Evolutionary conservation across 768 basidiomycete genomes (phyloP).

Genomic region (Xerocomellus amylosporus): DNA sequence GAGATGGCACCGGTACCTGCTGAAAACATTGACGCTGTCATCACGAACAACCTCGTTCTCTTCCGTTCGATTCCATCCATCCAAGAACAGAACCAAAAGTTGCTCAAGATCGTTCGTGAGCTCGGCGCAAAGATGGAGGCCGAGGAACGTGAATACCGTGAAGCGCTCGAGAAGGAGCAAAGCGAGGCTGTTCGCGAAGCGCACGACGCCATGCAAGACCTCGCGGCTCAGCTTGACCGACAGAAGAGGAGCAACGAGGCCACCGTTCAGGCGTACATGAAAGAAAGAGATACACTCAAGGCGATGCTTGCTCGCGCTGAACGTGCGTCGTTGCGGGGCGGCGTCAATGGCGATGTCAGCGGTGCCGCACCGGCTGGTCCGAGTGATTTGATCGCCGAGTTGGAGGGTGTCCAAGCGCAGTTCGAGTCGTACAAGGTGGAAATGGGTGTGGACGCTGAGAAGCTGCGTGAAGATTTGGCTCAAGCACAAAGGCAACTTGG

Average conservation of each 20-base stretch:
- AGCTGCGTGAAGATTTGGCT: constrained; percentile 67
- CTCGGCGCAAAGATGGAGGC: constrained; percentile 82
- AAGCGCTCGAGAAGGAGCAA: constrained; percentile 68
- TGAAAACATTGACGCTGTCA: constrained; percentile 70
- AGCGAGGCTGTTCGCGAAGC: constrained; percentile 83
- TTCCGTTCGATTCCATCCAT: constrained; percentile 77
- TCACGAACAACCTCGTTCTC: constrained; percentile 84
- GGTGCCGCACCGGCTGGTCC: constrained; percentile 19
- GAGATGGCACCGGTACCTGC: constrained; percentile 45
- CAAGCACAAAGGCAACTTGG: constrained; percentile 66
- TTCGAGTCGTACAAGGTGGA: constrained; percentile 80
- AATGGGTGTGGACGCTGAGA: constrained; percentile 73
- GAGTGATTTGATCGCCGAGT: constrained; percentile 52
- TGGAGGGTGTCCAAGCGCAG: constrained; percentile 71
- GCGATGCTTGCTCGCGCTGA: constrained; percentile 64
- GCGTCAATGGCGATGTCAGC: constrained; percentile 35
- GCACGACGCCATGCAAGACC: constrained; percentile 76
- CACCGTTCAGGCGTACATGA: constrained; percentile 77
- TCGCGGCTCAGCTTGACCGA: constrained; percentile 74
- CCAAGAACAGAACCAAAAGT: constrained; percentile 90
- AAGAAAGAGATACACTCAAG: constrained; percentile 85
- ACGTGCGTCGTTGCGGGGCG: constrained; percentile 16
- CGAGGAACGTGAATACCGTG: constrained; percentile 75
- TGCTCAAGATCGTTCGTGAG: constrained; percentile 79
- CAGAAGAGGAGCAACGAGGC: constrained; percentile 69